Percentiles rank a stretch among this genome's conserved stretches.
These are phyloP conservation scores for Tulasnella sp. DNA, from an alignment of 768 basidiomycete species.

Conservation along the genomic window DNA sequence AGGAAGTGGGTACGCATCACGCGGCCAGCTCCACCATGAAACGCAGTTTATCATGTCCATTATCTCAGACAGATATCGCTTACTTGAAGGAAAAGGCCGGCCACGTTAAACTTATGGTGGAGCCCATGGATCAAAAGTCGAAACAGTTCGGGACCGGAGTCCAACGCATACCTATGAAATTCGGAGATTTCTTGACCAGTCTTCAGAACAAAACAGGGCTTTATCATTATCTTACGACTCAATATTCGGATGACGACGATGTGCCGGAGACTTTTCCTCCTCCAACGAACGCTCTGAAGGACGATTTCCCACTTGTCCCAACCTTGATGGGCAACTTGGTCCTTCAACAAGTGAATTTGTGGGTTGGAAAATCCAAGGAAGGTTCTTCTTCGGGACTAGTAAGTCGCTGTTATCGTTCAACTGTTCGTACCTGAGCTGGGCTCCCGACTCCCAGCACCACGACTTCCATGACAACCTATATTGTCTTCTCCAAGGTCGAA, in stretches of 20 bases:
- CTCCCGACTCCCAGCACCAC: neutral
- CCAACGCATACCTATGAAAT: neutral
- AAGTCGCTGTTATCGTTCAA: neutral
- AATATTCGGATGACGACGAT: slow-evolving; percentile 13
- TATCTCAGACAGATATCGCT: neutral
- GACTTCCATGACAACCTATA: slow-evolving; percentile 30
- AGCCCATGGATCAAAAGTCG: neutral
- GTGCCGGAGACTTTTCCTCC: neutral
- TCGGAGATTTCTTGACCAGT: neutral
- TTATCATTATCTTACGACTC: slow-evolving; percentile 23
- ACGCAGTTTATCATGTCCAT: neutral
- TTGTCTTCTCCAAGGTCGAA: slow-evolving; percentile 28
- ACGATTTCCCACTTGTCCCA: slow-evolving; percentile 13
- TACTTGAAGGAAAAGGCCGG: slow-evolving; percentile 9
- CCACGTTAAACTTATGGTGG: slow-evolving; percentile 17
- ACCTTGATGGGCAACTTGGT: slow-evolving; percentile 21
- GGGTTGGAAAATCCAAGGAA: slow-evolving; percentile 19
- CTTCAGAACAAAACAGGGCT: slow-evolving; percentile 1
- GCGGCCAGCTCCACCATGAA: too few species aligned
- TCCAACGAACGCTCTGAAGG: neutral
- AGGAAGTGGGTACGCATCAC: too few species aligned
- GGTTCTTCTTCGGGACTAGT: slow-evolving; percentile 19
- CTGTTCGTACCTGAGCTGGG: neutral
- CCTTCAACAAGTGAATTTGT: slow-evolving; percentile 25
- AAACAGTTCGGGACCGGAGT: slow-evolving; percentile 24